These are phyloP conservation scores for Trifolium fragiferum DNA, from an alignment of 306 rosid species.

Conservation along the genomic window DNA sequence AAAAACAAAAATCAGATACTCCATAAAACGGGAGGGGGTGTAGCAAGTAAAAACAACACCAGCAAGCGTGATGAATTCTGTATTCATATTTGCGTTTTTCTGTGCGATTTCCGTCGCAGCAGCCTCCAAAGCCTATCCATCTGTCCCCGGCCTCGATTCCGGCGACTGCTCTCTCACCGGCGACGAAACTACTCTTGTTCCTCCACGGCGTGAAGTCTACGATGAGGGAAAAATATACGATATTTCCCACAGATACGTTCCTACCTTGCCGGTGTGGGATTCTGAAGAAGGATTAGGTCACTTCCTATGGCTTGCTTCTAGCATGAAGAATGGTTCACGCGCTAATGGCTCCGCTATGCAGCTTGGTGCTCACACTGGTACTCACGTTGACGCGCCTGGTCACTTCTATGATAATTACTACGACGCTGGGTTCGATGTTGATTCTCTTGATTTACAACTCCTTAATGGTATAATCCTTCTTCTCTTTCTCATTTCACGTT, in stretches of 20 bases:
- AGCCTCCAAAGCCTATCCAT: conserved; percentile 54
- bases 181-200: conserved; percentile 41
- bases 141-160: conserved; percentile 56
- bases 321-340: conserved; percentile 85
- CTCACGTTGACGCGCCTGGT: conserved; percentile 85
- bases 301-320: conserved; percentile 66
- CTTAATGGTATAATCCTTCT: conserved; percentile 62
- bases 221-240: conserved; percentile 69
- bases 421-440: conserved; percentile 87
- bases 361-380: conserved; percentile 80
- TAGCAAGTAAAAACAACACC: neutral
- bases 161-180: conserved; percentile 37
- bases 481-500: neutral
- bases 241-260: conserved; percentile 60
- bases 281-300: conserved; percentile 72
- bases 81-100: conserved; percentile 28
- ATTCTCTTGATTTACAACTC: conserved; percentile 69
- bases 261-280: conserved; percentile 65
- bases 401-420: conserved; percentile 80
- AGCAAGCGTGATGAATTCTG: conserved; percentile 29
- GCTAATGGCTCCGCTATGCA: conserved; percentile 65
- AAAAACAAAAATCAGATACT: too few relatives aligned
- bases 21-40: neutral
- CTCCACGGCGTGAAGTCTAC: conserved; percentile 83
- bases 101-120: conserved; percentile 44